phyloP scores from a whole-genome alignment of 768 basidiomycete species.

The Rhodotorula toruloides region DNA sequence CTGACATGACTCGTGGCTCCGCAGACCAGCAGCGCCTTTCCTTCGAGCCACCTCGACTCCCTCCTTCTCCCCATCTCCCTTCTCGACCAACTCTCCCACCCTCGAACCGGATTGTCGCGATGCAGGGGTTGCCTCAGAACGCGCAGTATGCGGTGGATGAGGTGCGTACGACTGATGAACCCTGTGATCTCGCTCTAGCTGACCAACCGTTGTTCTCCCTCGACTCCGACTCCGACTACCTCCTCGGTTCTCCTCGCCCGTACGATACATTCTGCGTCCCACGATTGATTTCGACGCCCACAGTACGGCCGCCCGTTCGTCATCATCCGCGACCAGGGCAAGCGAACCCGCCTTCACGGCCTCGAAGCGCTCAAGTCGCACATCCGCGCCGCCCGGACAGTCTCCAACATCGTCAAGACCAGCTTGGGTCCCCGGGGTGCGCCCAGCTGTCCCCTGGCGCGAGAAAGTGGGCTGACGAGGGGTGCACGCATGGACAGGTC shows the following conservation, averaged over 20 bases:
- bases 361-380: constrained; percentile 94
- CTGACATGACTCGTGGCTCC: no score
- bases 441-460: constrained; percentile 50
- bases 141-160: constrained; percentile 29
- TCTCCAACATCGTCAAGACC: constrained; percentile 89
- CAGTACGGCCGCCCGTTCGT: constrained; percentile 97
- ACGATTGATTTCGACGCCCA: neutral
- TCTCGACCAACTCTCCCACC: neutral
- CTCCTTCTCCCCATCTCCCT: neutral
- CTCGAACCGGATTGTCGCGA: neutral
- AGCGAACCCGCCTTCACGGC: constrained; percentile 86
- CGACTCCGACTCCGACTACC: no score
- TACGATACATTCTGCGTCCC: neutral
- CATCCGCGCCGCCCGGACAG: constrained; percentile 89
- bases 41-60: neutral
- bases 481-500: constrained; percentile 5
- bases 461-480: neutral
- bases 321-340: constrained; percentile 87
- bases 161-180: constrained; percentile 10
- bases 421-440: constrained; percentile 81
- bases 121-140: constrained; percentile 25
- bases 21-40: neutral
- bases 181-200: neutral
- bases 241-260: neutral
- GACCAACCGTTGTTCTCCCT: no score